phyloP scores from a whole-genome alignment of 2,329 filamentous ascomycete species.

The Uncinocarpus reesii region DNA sequence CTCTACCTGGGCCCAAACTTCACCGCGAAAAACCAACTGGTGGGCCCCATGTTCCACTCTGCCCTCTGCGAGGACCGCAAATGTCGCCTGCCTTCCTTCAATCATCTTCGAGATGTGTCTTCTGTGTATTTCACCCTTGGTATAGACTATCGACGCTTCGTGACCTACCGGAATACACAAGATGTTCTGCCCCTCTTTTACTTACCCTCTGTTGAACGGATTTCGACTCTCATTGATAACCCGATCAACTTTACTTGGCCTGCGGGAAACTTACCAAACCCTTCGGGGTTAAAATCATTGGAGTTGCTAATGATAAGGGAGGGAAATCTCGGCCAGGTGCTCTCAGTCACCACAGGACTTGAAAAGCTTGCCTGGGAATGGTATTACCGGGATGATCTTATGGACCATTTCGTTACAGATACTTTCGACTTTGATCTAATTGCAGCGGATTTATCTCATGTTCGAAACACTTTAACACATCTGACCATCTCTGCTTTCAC shows the following conservation, averaged over 20 bases:
- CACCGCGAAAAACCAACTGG: neutral
- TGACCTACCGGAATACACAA: constrained; percentile 13
- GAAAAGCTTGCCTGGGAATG: constrained; percentile 8
- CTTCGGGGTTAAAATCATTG: constrained; percentile 8
- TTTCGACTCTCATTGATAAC: constrained; percentile 18
- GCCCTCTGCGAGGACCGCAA: constrained; percentile 1
- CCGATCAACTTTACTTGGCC: constrained; percentile 17
- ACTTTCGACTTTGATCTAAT: constrained; percentile 18
- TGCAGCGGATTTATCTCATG: constrained; percentile 17
- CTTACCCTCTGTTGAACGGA: constrained; percentile 16
- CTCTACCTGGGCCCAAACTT: constrained; percentile 14
- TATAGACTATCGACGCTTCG: constrained; percentile 1
- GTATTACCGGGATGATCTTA: constrained; percentile 8
- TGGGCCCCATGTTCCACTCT: constrained; percentile 4
- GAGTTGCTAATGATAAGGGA: constrained; percentile 8
- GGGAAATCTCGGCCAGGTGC: constrained; percentile 4
- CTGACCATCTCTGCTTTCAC: constrained; percentile 15
- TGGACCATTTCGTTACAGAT: constrained; percentile 9
- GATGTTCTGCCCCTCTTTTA: constrained; percentile 20
- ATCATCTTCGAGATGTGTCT: constrained; percentile 7
- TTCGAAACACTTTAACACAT: constrained; percentile 18
- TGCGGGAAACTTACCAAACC: constrained; percentile 8
- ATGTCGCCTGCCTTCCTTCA: constrained; percentile 4
- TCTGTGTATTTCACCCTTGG: neutral
- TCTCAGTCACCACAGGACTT: constrained; percentile 8